Conservation (phyloP, 192 early-diverging fungal species). For the Helicostylum pulchrum region DNA sequence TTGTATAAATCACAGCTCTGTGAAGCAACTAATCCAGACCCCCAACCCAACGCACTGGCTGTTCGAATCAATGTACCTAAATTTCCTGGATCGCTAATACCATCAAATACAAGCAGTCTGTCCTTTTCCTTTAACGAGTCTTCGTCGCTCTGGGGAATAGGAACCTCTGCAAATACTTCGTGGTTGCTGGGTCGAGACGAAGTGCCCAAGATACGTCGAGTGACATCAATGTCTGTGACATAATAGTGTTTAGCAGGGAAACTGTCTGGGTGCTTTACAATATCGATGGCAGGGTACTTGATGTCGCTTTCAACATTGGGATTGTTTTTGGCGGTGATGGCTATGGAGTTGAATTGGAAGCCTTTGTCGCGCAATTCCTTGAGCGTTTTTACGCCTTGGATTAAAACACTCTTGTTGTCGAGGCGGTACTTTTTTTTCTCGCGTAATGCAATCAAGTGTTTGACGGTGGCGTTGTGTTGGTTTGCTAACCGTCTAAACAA, state of each 20-base stretch:
- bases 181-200: constrained; percentile 35
- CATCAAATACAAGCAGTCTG: constrained; percentile 41
- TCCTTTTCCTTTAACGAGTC: constrained; percentile 1
- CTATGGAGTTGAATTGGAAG: constrained; percentile 17
- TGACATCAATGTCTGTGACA: constrained; percentile 33
- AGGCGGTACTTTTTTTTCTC: constrained; percentile 31
- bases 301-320: constrained; percentile 15
- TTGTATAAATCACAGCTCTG: constrained; percentile 47
- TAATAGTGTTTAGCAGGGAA: constrained; percentile 43
- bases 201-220: constrained; percentile 44
- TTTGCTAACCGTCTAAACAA: constrained; percentile 11
- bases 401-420: constrained; percentile 19
- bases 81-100: constrained; percentile 44
- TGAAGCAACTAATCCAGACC: constrained; percentile 33
- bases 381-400: constrained; percentile 35
- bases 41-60: constrained; percentile 48
- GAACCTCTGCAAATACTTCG: constrained; percentile 49
- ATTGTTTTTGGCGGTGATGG: constrained; percentile 22
- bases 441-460: constrained; percentile 32
- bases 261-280: constrained; percentile 15
- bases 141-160: constrained; percentile 24
- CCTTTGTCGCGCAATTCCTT: constrained; percentile 19
- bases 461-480: constrained; percentile 19
- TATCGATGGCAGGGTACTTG: constrained; percentile 21
- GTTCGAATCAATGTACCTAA: constrained; percentile 45